phyloP scores from a whole-genome alignment of 2,329 filamentous ascomycete genomes.

The Diaporthe capsici region DNA sequence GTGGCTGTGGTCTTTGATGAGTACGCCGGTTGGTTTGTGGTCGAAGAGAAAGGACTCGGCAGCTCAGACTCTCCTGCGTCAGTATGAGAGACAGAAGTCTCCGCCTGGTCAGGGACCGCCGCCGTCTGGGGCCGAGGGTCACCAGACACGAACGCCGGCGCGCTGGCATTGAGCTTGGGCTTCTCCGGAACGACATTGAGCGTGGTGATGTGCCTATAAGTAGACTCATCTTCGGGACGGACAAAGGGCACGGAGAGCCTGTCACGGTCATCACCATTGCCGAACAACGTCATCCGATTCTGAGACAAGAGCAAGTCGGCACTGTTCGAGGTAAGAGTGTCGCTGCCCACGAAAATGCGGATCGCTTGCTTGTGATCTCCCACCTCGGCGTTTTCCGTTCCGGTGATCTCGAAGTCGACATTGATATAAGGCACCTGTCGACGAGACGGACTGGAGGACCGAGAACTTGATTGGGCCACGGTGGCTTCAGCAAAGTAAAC shows the following conservation, averaged over 20 bases:
- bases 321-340: constrained; percentile 86
- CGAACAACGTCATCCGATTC: constrained; percentile 88
- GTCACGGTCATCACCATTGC: constrained; percentile 78
- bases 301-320: constrained; percentile 94
- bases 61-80: constrained; percentile 49
- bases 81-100: constrained; percentile 45
- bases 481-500: constrained; percentile 94
- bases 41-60: constrained; percentile 46
- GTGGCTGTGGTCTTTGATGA: constrained; percentile 52
- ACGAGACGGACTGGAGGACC: constrained; percentile 78
- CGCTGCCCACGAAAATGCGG: constrained; percentile 91
- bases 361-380: constrained; percentile 73
- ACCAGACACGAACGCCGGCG: constrained; percentile 59
- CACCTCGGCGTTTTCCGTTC: constrained; percentile 66
- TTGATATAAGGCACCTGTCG: constrained; percentile 83
- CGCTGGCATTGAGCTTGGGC: constrained; percentile 69
- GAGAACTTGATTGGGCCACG: constrained; percentile 80
- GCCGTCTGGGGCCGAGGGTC: constrained; percentile 45
- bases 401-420: constrained; percentile 82
- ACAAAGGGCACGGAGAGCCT: constrained; percentile 93
- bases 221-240: constrained; percentile 86
- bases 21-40: constrained; percentile 52
- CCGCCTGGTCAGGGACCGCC: constrained; percentile 41
- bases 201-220: constrained; percentile 84
- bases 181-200: constrained; percentile 68